Percentiles rank a stretch among this genome's conserved stretches.
Conservation (phyloP, 2,329 filamentous ascomycete species). For the Pestalotiopsis sp. region DNA sequence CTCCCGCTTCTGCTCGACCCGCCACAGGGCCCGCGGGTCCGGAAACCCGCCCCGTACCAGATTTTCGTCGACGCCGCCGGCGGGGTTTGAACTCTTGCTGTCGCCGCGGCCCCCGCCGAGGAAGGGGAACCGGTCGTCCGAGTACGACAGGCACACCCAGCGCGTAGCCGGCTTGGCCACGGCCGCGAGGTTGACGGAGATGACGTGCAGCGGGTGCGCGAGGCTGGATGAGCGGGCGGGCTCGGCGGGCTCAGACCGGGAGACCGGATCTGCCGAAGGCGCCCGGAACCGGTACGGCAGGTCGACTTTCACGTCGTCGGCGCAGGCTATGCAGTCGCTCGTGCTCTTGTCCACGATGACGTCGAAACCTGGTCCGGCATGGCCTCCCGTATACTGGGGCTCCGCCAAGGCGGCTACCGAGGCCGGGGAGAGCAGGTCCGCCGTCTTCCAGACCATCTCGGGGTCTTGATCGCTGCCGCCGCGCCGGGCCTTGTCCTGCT, state of each 20-base stretch:
- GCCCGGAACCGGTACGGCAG: not conserved
- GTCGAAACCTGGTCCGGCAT: not conserved
- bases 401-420: not conserved
- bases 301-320: not conserved
- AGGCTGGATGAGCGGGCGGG: not conserved
- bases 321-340: constrained; percentile 7
- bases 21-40: constrained; percentile 6
- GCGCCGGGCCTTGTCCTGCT: not conserved
- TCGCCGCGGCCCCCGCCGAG: not conserved
- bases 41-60: constrained; percentile 1
- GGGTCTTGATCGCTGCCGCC: too few relatives aligned
- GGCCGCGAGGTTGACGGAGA: constrained; percentile 8
- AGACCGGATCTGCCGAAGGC: not conserved
- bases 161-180: constrained; percentile 2
- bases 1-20: constrained; percentile 4
- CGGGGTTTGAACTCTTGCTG: not conserved
- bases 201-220: constrained; percentile 1
- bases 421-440: not conserved
- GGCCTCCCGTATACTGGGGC: not conserved
- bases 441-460: constrained; percentile 5
- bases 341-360: constrained; percentile 11
- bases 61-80: not conserved
- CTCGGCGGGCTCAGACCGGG: too few relatives aligned
- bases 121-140: constrained; percentile 5
- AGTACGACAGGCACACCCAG: constrained; percentile 10